Evolutionary conservation across 23 red algal genomes (phyloP).

Genomic region (Cyanidioschyzon merolae): DNA sequence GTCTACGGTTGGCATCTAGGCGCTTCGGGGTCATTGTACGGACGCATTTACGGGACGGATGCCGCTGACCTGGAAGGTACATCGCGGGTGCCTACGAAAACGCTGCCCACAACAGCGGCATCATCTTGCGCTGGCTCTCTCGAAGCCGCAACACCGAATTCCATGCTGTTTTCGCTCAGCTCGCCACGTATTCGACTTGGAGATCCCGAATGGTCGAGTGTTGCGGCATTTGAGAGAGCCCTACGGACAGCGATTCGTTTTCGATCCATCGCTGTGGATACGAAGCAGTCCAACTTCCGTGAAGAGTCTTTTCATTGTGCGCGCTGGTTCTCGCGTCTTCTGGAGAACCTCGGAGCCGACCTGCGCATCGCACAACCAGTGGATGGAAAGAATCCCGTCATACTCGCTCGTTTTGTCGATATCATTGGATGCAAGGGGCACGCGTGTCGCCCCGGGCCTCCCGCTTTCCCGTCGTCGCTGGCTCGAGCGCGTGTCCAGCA

Average conservation of each 20-base stretch:
- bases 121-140: neutral
- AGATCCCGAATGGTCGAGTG: neutral
- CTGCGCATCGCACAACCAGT: neutral
- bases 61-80: neutral
- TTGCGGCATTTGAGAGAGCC: neutral
- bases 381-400: neutral
- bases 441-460: neutral
- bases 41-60: neutral
- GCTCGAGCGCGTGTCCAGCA: neutral
- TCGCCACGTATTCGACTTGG: neutral
- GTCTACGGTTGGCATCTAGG: neutral
- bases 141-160: neutral
- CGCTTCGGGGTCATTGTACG: neutral
- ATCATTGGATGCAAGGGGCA: neutral
- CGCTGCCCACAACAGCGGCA: neutral
- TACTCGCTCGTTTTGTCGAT: neutral
- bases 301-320: conserved; percentile 7
- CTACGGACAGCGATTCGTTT: conserved; percentile 10
- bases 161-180: neutral
- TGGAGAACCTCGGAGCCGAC: neutral
- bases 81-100: neutral
- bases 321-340: neutral
- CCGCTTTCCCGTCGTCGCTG: neutral
- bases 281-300: neutral
- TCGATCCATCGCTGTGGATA: neutral